Percentiles rank a stretch among this genome's conserved stretches.
These are phyloP conservation scores for Aspergillus caelatus DNA, from an alignment of 2,329 filamentous ascomycete genomes.

Conservation along the genomic window DNA sequence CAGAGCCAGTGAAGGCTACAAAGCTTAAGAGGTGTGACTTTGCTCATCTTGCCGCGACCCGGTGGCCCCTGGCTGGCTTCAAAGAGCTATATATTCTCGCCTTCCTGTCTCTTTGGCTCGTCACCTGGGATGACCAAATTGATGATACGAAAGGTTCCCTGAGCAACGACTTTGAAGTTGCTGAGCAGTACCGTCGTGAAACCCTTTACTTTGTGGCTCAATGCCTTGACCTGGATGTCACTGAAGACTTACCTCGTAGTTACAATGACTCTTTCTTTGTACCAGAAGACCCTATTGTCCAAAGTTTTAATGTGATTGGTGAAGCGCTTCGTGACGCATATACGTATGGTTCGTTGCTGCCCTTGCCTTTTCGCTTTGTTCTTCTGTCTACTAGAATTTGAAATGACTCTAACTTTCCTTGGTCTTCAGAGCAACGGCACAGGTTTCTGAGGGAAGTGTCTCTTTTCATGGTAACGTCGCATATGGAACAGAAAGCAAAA, in stretches of 20 bases:
- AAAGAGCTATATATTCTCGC: not conserved
- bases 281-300: not conserved
- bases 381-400: not conserved
- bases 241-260: not conserved
- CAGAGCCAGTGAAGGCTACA: not conserved
- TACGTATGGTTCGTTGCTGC: not conserved
- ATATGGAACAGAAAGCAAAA: not conserved
- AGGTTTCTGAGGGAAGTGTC: not conserved
- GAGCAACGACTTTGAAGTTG: not conserved
- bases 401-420: not conserved
- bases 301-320: slow-evolving; percentile 1
- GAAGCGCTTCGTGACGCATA: not conserved
- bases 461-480: not conserved
- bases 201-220: not conserved
- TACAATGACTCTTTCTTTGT: not conserved
- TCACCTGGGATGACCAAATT: not conserved
- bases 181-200: not conserved
- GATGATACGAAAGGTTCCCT: not conserved
- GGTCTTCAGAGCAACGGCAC: not conserved
- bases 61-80: not conserved
- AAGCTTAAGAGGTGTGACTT: not conserved
- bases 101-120: not conserved
- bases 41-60: not conserved
- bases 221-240: not conserved
- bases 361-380: not conserved